phyloP scores from a whole-genome alignment of 2,329 filamentous ascomycete species.

The Phaeosphaeria sp. region DNA sequence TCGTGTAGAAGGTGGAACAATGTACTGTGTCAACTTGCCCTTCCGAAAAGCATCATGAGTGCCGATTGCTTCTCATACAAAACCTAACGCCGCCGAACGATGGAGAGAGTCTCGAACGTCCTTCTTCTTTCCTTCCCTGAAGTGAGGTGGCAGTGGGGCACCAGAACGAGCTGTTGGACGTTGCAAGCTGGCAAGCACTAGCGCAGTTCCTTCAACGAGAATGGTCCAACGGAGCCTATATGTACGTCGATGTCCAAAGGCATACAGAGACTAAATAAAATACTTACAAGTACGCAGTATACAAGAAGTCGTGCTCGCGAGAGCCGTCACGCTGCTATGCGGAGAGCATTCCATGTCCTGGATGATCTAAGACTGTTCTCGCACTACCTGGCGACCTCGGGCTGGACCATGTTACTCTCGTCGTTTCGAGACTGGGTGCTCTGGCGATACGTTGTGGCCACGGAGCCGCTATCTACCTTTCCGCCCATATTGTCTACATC shows the following conservation, averaged over 20 bases:
- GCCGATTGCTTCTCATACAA: no score
- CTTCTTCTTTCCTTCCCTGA: neutral
- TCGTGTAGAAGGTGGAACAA: neutral
- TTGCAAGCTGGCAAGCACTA: conserved; percentile 14
- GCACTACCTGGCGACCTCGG: conserved; percentile 11
- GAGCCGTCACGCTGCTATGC: conserved; percentile 11
- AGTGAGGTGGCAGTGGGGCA: conserved; percentile 1
- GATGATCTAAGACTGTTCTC: conserved; percentile 10
- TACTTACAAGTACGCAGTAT: neutral
- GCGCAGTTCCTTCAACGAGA: conserved; percentile 10
- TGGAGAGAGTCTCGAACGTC: no score
- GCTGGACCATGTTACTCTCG: conserved; percentile 12
- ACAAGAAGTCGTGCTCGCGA: conserved; percentile 20
- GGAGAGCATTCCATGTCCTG: conserved; percentile 13
- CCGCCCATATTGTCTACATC: neutral
- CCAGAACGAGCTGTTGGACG: conserved; percentile 1
- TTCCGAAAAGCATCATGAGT: no score
- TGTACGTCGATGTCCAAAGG: neutral
- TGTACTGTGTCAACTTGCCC: no score
- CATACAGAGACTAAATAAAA: neutral
- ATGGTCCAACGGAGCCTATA: conserved; percentile 21
- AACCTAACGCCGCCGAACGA: no score
- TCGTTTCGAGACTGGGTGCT: conserved; percentile 21
- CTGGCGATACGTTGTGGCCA: conserved; percentile 14
- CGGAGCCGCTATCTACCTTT: neutral